Percentiles rank a stretch among this genome's conserved stretches.
Evolutionary conservation across 352 stramenopile genomes (phyloP).

Genomic region (Globisporangium carolinianum): DNA sequence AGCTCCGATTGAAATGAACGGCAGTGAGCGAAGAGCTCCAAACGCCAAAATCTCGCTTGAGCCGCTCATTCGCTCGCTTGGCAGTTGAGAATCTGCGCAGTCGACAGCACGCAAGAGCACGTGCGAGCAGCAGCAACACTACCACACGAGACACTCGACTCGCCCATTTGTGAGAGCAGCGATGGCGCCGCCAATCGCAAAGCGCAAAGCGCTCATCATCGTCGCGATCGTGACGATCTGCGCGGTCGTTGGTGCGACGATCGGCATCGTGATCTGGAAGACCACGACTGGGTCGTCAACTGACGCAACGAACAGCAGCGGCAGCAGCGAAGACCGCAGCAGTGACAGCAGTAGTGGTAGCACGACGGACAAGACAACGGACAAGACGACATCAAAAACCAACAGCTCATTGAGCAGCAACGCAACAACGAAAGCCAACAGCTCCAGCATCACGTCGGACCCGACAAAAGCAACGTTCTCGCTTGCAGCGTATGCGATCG

Average conservation of each 20-base stretch:
- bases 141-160: background rate
- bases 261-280: slow-evolving; percentile 36
- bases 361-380: slow-evolving; percentile 14
- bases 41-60: no score
- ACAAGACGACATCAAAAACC: slow-evolving; percentile 1
- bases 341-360: background rate
- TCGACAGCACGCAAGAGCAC: background rate
- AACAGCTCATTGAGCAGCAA: slow-evolving; percentile 5
- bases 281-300: slow-evolving; percentile 22
- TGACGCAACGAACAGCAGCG: slow-evolving; percentile 10
- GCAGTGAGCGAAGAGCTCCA: background rate
- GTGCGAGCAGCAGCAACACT: slow-evolving; percentile 1
- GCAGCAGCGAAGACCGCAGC: background rate
- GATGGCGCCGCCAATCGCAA: slow-evolving; percentile 5
- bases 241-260: slow-evolving; percentile 33
- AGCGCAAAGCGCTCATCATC: slow-evolving; percentile 41
- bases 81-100: slow-evolving; percentile 12
- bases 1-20: background rate
- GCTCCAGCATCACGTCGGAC: slow-evolving; percentile 39
- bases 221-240: slow-evolving; percentile 30
- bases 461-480: slow-evolving; percentile 45
- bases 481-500: slow-evolving; percentile 57
- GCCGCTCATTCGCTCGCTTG: background rate
- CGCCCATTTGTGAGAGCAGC: no score
- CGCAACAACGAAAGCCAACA: slow-evolving; percentile 7